Base-by-base conservation (phyloP, 805 yeast species). In the Wickerhamomyces hampshirensis region DNA sequence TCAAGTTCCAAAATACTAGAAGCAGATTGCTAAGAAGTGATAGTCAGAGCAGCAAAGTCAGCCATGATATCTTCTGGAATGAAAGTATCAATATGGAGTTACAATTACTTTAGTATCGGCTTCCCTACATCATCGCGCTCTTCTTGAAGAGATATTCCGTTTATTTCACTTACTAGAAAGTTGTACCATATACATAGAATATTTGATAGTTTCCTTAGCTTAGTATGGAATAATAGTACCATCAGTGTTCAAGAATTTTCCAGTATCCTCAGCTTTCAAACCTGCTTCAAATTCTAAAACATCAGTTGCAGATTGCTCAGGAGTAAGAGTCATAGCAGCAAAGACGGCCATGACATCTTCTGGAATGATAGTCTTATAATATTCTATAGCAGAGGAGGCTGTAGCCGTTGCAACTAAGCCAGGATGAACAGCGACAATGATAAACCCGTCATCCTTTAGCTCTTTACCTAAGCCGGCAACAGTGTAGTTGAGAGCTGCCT, bases 331-430 rank as follows among this genome's bases (percentile, higher is more conserved):
- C n/a, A n/a, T n/a, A n/a, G n/a, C n/a, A n/a, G n/a, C n/a, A 14
- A 17, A 4, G 9, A 11, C 7, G 10, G 17, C 26, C 9, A 27
- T 5, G n/a, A 38, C 30, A 10, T 10, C 17, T 6, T 6, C 24
- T n/a, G 23, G n/a, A n/a, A 28, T n/a, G 32, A 19, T 27, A 32
- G 34, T 18, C 37, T 18, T 26, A 30, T 10, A 11, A 18, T 13
- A 14, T 9, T 5, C 18, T 10, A n/a, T 7, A 23, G 19, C 23
- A 7, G 11, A 33, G 17, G 30, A 36, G 5, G 53, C 55, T 59
- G 57, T 50, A 32, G 65, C 68, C 26, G 63, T 60, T 15, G 36
- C 19, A n/a, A 66, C 68, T 11, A 54, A 31, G 31, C 71, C 70
- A 1, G 72, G 72, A 35, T 61, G 63, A 9, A 62, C 24, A 11